phyloP scores from a whole-genome alignment of 345 rosid species.

The Moricandia arvensis region DNA sequence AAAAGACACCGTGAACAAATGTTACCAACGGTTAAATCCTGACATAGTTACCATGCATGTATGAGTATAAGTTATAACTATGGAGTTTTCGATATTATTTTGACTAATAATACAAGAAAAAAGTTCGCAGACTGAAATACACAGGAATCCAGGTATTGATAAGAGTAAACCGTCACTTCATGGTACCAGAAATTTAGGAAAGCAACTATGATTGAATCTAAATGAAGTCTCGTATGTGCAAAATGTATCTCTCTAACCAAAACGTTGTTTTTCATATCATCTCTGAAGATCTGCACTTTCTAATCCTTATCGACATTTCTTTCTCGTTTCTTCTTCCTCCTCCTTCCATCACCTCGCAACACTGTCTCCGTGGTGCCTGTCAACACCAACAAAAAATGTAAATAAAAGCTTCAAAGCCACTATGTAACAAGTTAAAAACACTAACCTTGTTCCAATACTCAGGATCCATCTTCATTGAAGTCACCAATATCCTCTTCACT shows the following conservation, averaged over 20 bases:
- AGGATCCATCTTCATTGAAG: conserved; percentile 57
- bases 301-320: conserved; percentile 53
- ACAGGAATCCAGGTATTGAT: neutral
- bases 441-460: conserved; percentile 67
- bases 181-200: conserved; percentile 14
- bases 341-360: conserved; percentile 53
- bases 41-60: neutral
- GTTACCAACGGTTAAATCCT: neutral
- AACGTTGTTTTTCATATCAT: conserved; percentile 28
- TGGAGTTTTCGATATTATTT: neutral
- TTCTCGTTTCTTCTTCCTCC: conserved; percentile 34
- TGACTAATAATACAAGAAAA: conserved; percentile 3
- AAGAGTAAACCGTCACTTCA: neutral
- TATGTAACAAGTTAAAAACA: neutral
- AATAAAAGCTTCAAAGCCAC: too few species aligned
- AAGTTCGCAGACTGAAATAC: conserved; percentile 1
- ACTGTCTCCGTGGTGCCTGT: conserved; percentile 60
- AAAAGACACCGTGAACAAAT: neutral
- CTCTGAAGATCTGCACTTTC: conserved; percentile 59
- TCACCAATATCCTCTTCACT: conserved; percentile 49
- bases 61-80: neutral
- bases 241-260: conserved; percentile 9
- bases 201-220: conserved; percentile 30
- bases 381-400: neutral
- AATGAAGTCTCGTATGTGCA: conserved; percentile 18